A percentile compares a stretch with the other conserved stretches of the same genome.
phyloP scores from a whole-genome alignment of 2,329 filamentous ascomycete genomes.

The Diaporthe australafricana region DNA sequence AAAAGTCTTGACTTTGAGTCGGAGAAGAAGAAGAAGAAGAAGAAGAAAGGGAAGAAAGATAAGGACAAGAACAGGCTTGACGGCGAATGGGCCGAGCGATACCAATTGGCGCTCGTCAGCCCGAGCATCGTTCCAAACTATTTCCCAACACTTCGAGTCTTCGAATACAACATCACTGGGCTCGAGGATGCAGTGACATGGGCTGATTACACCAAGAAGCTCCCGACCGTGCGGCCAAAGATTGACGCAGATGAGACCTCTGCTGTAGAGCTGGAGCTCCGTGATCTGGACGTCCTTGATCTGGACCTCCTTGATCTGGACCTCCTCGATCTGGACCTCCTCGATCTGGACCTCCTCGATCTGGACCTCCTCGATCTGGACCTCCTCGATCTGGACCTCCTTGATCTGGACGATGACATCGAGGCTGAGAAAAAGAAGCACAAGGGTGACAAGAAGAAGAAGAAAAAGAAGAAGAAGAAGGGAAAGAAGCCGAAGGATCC shows the following conservation, averaged over 20 bases:
- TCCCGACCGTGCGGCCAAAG: conserved; percentile 20
- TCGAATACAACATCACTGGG: conserved; percentile 92
- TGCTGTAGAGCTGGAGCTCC: conserved; percentile 40
- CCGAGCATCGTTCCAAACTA: conserved; percentile 94
- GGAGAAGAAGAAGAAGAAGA: conserved; percentile 47
- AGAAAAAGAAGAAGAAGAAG: conserved; percentile 56
- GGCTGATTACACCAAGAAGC: conserved; percentile 48
- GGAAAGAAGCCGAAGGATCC: conserved; percentile 63
- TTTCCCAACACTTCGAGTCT: conserved; percentile 88
- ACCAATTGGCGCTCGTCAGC: conserved; percentile 81
- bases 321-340: no score
- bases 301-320: no score
- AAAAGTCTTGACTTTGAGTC: conserved; percentile 38
- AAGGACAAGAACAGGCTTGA: conserved; percentile 68
- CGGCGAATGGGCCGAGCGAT: conserved; percentile 86
- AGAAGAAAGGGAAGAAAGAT: conserved; percentile 51
- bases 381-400: conserved; percentile 44
- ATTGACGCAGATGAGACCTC: background rate
- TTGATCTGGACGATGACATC: conserved; percentile 38
- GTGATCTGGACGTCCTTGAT: conserved; percentile 40
- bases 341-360: no score
- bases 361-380: no score
- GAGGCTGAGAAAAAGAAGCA: conserved; percentile 44
- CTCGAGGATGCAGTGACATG: conserved; percentile 69
- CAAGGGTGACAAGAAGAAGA: conserved; percentile 53